Evolutionary conservation across 2,329 filamentous ascomycete species (phyloP).

Genomic region (Fusarium oxysporum): DNA sequence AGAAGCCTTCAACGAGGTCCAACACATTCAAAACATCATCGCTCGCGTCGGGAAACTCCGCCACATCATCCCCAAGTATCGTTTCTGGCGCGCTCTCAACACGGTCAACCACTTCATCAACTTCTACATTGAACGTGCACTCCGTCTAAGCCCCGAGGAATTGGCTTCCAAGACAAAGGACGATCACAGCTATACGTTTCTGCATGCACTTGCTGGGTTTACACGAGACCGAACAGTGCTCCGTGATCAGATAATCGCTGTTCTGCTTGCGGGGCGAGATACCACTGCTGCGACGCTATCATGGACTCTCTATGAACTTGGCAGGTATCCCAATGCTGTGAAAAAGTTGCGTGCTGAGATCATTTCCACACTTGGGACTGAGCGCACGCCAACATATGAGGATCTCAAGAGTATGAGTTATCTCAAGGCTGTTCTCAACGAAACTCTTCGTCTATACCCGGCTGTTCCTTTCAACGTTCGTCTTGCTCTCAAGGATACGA

Average conservation of each 20-base stretch:
- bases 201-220: conserved; percentile 85
- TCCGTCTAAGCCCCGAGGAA: conserved; percentile 76
- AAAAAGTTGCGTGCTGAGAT: conserved; percentile 80
- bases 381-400: conserved; percentile 75
- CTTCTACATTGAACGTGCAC: conserved; percentile 79
- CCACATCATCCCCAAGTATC: conserved; percentile 69
- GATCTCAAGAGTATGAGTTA: conserved; percentile 92
- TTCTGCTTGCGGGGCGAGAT: conserved; percentile 87
- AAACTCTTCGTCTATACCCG: conserved; percentile 82
- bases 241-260: conserved; percentile 84
- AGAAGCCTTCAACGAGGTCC: conserved; percentile 83
- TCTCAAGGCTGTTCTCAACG: conserved; percentile 77
- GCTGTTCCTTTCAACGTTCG: conserved; percentile 84
- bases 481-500: conserved; percentile 77
- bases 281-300: conserved; percentile 86
- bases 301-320: conserved; percentile 86
- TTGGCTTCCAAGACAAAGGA: conserved; percentile 78
- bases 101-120: conserved; percentile 82
- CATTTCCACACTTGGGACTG: conserved; percentile 70
- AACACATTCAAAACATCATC: conserved; percentile 77
- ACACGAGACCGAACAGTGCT: conserved; percentile 79
- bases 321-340: conserved; percentile 74
- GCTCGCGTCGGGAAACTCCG: conserved; percentile 73
- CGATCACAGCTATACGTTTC: conserved; percentile 82
- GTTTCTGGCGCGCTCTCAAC: conserved; percentile 73